Base-by-base conservation (phyloP, 2,329 filamentous ascomycete genomes). In the Aureobasidium sp. region DNA sequence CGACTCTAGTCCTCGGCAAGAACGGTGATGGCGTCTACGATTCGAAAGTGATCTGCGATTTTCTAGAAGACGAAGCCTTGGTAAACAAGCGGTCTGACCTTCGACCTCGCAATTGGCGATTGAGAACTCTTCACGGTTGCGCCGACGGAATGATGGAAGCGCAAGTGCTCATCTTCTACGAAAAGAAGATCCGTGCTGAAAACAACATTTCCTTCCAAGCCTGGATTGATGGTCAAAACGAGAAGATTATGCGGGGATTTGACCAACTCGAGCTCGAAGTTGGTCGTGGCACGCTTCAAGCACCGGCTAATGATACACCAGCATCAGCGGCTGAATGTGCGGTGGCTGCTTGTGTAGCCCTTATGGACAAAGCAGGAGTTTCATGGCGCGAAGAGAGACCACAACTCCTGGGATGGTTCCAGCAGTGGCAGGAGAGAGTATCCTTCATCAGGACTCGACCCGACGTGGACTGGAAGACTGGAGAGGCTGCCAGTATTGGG, bases 241-340 rank as follows among this genome's bases (percentile, higher is more conserved):
- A 59, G 44, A 59, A 59, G 44, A 59, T 59, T 29, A 45, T 48
- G 32, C 54, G 54, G 44, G 54, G 54, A 21, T 32, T 59, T 29
- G 54, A 48, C 34, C 42, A 48, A 39, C 42, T 59, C 8, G 54
- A 59, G 16, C 32, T 59, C 11, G 54, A 39, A 30, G 54, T 48
- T 48, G 32, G 54, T 48, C 42, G 42, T 39, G 54, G 44, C 21
- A 59, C 54, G 25, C 54, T 59, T 39, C 54, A 48, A 21, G 32
- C 54, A 21, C 54, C 42, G 25, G 54, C 54, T 47, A 48, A 47
- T 2, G 42, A 44, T 59, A 30, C 39, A 39, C 54, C 54, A 29
- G 41, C 54, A 48, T 59, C 54, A 59, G 54, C 54, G 54, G 54
- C 54, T 45, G 54, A 59, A 59, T 44, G 39, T 59, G 54, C 54